These are phyloP conservation scores for Talaromyces pinophilus DNA, from an alignment of 2,329 filamentous ascomycete genomes.

Conservation along the genomic window DNA sequence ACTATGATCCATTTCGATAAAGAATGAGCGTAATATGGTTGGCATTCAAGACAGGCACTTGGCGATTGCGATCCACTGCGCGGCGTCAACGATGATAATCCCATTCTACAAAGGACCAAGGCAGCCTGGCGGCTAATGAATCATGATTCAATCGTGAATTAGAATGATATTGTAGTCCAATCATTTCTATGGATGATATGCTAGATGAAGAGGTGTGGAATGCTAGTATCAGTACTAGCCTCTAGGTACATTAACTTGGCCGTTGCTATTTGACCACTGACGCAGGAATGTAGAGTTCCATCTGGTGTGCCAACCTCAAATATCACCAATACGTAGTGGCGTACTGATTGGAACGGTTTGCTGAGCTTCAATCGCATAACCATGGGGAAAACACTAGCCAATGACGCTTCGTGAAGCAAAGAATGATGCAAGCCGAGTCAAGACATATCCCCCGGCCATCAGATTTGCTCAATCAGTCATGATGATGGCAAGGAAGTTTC, in stretches of 20 bases:
- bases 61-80: neutral
- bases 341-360: neutral
- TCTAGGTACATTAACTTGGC: neutral
- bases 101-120: neutral
- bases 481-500: neutral
- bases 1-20: neutral
- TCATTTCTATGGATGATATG: slow-evolving; percentile 2
- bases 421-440: slow-evolving; percentile 1
- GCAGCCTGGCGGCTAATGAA: neutral
- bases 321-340: neutral
- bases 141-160: neutral
- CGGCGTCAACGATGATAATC: slow-evolving; percentile 2
- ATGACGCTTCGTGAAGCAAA: neutral
- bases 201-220: neutral
- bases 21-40: neutral
- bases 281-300: slow-evolving; percentile 6
- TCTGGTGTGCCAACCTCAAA: slow-evolving; percentile 7
- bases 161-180: neutral
- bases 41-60: neutral
- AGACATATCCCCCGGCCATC: neutral
- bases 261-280: slow-evolving; percentile 1
- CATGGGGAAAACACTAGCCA: neutral
- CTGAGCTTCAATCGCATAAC: neutral
- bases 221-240: neutral
- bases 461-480: neutral